Percentiles rank a stretch among this genome's conserved stretches.
Evolutionary conservation across 1,139 yeast species (phyloP).

Genomic region (Saccharomycopsis hybrid): DNA sequence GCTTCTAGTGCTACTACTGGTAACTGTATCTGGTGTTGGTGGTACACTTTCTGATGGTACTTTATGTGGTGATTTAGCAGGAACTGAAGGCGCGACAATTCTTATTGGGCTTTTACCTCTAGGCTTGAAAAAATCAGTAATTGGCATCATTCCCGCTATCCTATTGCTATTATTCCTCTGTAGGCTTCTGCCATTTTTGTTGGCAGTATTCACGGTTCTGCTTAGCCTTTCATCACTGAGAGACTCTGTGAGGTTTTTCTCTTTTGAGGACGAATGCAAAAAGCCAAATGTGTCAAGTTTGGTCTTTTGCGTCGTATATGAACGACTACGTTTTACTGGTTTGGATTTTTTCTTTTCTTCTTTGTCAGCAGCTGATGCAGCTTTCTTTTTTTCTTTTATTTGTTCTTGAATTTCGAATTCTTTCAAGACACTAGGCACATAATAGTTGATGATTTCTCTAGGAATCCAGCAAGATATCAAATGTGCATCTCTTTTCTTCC

Average conservation of each 20-base stretch:
- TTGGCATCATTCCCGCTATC: not conserved
- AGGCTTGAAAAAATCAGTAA: slow-evolving; percentile 1
- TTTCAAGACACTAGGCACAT: slow-evolving; percentile 11
- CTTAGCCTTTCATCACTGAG: too few species aligned
- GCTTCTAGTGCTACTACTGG: not conserved
- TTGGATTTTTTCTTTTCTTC: not conserved
- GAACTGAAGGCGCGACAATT: too few species aligned
- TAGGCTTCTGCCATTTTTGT: too few species aligned
- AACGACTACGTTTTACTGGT: not conserved
- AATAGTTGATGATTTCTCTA: slow-evolving; percentile 8
- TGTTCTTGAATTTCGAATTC: slow-evolving; percentile 1
- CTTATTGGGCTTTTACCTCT: not conserved
- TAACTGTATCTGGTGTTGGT: too few species aligned
- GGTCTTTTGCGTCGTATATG: slow-evolving; percentile 5
- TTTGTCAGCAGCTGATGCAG: not conserved
- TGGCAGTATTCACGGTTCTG: too few species aligned
- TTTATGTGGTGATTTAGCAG: too few species aligned
- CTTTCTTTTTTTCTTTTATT: not conserved
- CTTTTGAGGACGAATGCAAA: not conserved
- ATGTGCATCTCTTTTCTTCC: not conserved
- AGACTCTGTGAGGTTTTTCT: not conserved
- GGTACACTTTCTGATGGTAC: too few species aligned
- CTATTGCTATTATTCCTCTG: not conserved
- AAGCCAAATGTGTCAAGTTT: slow-evolving; percentile 5
- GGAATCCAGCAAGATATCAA: slow-evolving; percentile 13